Evolutionary conservation across 768 basidiomycete genomes (phyloP).

Genomic region (Royoungia palumana): DNA sequence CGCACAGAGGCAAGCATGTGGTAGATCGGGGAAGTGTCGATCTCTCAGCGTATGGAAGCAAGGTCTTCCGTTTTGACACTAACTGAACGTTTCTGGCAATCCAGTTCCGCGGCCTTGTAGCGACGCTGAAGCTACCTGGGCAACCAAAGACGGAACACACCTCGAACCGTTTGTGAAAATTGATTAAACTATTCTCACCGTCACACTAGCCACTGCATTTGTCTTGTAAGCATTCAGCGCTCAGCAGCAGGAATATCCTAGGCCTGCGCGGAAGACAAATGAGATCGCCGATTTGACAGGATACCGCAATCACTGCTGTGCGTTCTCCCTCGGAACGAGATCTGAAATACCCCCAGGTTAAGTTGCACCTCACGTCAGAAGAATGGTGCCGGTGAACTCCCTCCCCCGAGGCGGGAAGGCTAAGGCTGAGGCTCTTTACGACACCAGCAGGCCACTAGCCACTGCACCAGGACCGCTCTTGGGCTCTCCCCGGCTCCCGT

Average conservation of each 20-base stretch:
- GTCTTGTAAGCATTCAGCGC: constrained; percentile 83
- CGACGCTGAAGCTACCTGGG: too few relatives aligned
- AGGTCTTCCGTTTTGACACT: too few relatives aligned
- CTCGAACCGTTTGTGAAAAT: constrained; percentile 83
- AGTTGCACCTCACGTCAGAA: not conserved
- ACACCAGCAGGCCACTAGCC: too few relatives aligned
- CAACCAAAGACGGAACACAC: constrained; percentile 37
- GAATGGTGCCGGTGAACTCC: constrained; percentile 58
- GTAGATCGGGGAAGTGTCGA: too few relatives aligned
- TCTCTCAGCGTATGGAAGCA: too few relatives aligned
- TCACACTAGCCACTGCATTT: constrained; percentile 60
- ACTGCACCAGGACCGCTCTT: too few relatives aligned
- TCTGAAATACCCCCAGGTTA: constrained; percentile 44
- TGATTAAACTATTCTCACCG: constrained; percentile 96
- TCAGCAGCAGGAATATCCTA: constrained; percentile 80
- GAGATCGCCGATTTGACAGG: constrained; percentile 75
- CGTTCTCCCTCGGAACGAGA: constrained; percentile 85
- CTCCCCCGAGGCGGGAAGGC: constrained; percentile 90
- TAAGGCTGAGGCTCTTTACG: constrained; percentile 91
- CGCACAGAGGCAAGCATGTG: too few relatives aligned
- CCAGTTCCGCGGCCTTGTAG: too few relatives aligned
- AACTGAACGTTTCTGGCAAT: too few relatives aligned
- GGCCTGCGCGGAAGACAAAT: constrained; percentile 75
- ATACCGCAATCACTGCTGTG: constrained; percentile 86
- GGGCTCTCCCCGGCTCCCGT: too few relatives aligned